Conservation (phyloP, 176 grass and related monocot species). For the Rhynchospora tenuis region DNA sequence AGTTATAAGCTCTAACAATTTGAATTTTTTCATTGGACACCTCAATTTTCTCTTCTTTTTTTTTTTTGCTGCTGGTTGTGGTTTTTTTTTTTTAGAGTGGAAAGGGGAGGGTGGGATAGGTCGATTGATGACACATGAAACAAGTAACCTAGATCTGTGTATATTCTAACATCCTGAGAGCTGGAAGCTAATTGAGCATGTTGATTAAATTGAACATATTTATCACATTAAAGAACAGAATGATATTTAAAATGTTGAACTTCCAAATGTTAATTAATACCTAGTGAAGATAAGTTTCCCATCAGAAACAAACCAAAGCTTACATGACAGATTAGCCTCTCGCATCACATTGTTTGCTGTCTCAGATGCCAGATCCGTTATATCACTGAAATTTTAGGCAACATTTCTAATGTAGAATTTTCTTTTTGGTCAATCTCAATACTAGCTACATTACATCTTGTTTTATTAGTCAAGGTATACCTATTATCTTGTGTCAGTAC, state of each 20-base stretch:
- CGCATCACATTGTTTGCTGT: conserved; percentile 37
- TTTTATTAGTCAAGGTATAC: neutral
- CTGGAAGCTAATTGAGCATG: neutral
- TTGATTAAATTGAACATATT: neutral
- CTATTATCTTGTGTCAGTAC: conserved; percentile 35
- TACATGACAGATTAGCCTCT: conserved; percentile 50
- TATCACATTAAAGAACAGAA: conserved; percentile 9
- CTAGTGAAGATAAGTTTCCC: conserved; percentile 47
- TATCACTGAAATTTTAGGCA: conserved; percentile 39
- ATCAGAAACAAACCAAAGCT: conserved; percentile 71
- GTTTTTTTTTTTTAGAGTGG: neutral
- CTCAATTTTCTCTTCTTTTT: neutral
- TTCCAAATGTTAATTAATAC: conserved; percentile 24
- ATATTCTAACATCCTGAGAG: neutral
- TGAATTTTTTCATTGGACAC: neutral
- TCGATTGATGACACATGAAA: neutral
- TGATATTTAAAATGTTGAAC: neutral
- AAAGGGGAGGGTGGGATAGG: neutral
- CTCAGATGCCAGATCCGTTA: conserved; percentile 50
- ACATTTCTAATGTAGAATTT: neutral
- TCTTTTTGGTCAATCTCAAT: conserved; percentile 11
- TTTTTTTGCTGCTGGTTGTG: neutral
- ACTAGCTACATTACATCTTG: neutral
- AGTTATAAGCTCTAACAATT: neutral
- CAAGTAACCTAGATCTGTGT: neutral